A percentile compares a stretch with the other conserved stretches of the same genome.
Conservation (phyloP, 1,284 basidiomycete genomes). For the Trametes hirsuta region DNA sequence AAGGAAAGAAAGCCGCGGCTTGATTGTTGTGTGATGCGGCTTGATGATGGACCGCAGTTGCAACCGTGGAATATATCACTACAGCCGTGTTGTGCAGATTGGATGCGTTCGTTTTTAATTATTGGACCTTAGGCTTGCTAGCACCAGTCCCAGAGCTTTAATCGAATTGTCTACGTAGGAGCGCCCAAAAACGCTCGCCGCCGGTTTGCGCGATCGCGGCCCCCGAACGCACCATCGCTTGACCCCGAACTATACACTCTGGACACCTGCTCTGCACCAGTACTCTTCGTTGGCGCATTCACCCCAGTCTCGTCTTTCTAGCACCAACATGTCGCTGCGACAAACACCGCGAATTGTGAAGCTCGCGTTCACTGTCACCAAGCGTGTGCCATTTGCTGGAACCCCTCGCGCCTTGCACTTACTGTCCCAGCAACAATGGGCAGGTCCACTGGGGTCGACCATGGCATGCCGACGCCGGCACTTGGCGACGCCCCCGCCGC, state of each 20-base stretch:
- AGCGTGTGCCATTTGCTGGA: background rate
- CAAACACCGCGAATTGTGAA: background rate
- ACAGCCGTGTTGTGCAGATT: background rate
- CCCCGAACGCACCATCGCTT: too few relatives aligned
- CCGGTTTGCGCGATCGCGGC: background rate
- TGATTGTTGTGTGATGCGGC: background rate
- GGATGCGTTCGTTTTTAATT: background rate
- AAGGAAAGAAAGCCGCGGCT: constrained; percentile 39
- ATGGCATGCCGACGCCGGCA: constrained; percentile 16
- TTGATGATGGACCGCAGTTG: background rate
- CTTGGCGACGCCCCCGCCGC: constrained; percentile 38
- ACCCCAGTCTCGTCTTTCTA: too few relatives aligned
- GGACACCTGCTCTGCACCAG: too few relatives aligned
- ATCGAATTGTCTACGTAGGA: too few relatives aligned
- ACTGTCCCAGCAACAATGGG: background rate
- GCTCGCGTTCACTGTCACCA: background rate
- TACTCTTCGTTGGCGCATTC: too few relatives aligned
- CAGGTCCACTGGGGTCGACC: background rate
- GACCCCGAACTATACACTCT: too few relatives aligned
- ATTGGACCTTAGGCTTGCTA: too few relatives aligned
- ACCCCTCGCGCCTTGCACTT: constrained; percentile 3
- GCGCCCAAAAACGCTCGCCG: background rate
- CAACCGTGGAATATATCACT: background rate
- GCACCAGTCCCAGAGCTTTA: too few relatives aligned
- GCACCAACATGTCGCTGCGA: background rate